Conservation (phyloP, 202 grass and related monocot species). For the Bolboschoenoplectus hybrid region DNA sequence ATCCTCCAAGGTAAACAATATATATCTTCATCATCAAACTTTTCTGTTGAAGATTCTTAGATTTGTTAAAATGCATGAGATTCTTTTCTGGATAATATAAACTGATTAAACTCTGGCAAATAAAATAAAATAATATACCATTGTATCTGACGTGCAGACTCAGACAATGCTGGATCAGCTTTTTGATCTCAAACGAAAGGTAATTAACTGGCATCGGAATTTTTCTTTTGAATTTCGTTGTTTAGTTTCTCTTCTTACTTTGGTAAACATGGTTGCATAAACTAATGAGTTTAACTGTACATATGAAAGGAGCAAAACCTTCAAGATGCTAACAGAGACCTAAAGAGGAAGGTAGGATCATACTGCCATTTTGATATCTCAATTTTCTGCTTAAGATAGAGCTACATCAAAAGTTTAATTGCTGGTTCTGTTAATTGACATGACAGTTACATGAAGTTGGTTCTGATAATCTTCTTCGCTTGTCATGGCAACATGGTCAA, state of each 20-base stretch:
- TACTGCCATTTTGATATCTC: not conserved
- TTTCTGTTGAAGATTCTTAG: not conserved
- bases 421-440: not conserved
- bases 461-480: constrained; percentile 29
- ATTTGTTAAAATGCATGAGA: not conserved
- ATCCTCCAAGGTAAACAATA: constrained; percentile 60
- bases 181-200: constrained; percentile 88
- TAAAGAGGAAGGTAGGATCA: constrained; percentile 36
- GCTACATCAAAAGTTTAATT: not conserved
- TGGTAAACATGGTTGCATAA: not conserved
- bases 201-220: constrained; percentile 25
- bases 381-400: not conserved
- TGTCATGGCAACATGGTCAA: constrained; percentile 29
- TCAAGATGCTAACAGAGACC: constrained; percentile 33
- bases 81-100: not conserved
- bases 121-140: not conserved
- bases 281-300: not conserved
- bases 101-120: not conserved
- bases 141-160: constrained; percentile 43
- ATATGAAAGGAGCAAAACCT: constrained; percentile 34
- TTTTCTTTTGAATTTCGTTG: constrained; percentile 15
- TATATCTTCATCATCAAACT: not conserved
- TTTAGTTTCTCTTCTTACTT: not conserved
- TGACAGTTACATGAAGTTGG: constrained; percentile 21
- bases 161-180: constrained; percentile 64